phyloP scores from a whole-genome alignment of 2,329 filamentous ascomycete genomes.

The Ophiostoma sp. region DNA sequence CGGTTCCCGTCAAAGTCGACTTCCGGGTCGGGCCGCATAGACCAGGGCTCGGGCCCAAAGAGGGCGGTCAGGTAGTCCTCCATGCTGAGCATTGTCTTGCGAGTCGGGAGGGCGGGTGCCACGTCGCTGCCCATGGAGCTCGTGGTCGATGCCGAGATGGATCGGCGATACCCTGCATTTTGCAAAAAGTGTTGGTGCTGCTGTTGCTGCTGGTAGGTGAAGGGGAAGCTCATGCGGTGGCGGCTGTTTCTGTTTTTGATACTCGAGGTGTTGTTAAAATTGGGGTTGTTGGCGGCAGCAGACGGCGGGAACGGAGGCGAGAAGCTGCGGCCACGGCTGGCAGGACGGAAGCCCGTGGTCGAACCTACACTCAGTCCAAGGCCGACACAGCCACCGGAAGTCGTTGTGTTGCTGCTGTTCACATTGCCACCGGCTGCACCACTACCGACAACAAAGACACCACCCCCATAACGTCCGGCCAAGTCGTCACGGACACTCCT shows the following conservation, averaged over 20 bases:
- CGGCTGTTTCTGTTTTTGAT: not conserved
- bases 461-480: slow-evolving; percentile 43
- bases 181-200: not conserved
- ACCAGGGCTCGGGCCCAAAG: slow-evolving; percentile 37
- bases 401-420: not conserved
- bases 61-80: slow-evolving; percentile 42
- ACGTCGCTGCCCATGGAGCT: not conserved
- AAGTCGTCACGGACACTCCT: slow-evolving; percentile 40
- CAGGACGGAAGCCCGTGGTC: not conserved
- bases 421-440: not conserved
- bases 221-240: slow-evolving; percentile 23
- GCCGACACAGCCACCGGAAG: not conserved
- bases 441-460: slow-evolving; percentile 40
- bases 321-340: not conserved
- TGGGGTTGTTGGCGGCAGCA: no score
- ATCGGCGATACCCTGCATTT: not conserved
- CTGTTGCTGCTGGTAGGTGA: slow-evolving; percentile 5
- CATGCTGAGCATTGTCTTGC: slow-evolving; percentile 32
- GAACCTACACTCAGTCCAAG: not conserved
- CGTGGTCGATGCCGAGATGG: slow-evolving; percentile 18
- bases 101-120: not conserved
- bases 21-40: slow-evolving; percentile 26
- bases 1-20: not conserved
- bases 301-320: not conserved
- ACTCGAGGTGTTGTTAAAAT: not conserved